Base-by-base conservation (phyloP, 1,284 basidiomycete species). In the Schizophyllum amplum region DNA sequence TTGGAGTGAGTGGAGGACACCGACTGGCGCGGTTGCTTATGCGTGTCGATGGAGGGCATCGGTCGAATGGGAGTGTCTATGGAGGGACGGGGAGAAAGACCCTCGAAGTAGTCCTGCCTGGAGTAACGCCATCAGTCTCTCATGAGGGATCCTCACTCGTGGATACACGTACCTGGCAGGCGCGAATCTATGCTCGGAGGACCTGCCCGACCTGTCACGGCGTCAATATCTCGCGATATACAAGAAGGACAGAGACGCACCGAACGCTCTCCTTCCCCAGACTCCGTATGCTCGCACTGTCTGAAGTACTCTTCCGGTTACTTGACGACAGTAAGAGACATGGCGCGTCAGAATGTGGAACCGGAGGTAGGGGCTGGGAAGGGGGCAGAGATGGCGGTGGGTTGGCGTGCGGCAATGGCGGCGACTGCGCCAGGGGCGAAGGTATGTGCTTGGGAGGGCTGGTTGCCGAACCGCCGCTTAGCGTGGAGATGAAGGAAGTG, bases 311-410 rank as follows among this genome's bases (percentile, higher is more conserved):
- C 24, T 20, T 21, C 15, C 48, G 48, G 15, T 9, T 20, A 11
- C 21, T 50, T 50, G 48, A 50, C 48, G 20, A 58, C 4, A 63
- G 56, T n/a, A n/a, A n/a, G 13, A 60, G 57, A 17, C 57, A 57
- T 53, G 60, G 60, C 7, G 57, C 25, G 51, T 63, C 62, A 50
- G 15, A 11, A 11, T 50, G 21, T 2, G 63, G 63, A 20, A 65
- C 56, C 4, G 63, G 62, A 4, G 63, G 63, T 5, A 65, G 55
- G 1, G 63, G 63, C 2, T 50, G 47, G 0, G 52, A 47, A 11
- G 63, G 63, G 1, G 63, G 63, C 9, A 42, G 24, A 0, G 62
- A 62, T 0, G 60, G 61, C 0, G 63, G 63, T 0, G 63, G 63
- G 20, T 63, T 63, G 26, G 54, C 33, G 13, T 9, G 17, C 33